Evolutionary conservation across 768 basidiomycete genomes (phyloP).

Genomic region (Russula emetica): DNA sequence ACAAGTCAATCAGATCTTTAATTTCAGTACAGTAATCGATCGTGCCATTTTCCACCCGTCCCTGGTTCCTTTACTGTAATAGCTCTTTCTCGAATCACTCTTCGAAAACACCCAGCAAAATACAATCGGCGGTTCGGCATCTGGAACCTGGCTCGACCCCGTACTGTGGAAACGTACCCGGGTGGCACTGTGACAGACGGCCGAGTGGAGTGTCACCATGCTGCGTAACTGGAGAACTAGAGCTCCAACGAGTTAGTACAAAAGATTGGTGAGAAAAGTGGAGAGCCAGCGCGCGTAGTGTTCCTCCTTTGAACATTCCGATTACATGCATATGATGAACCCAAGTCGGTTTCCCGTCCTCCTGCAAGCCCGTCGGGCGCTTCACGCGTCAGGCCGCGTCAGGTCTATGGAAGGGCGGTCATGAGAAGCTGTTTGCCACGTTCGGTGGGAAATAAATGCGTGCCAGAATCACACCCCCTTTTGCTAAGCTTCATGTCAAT

Average conservation of each 20-base stretch:
- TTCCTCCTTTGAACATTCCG: conserved; percentile 1
- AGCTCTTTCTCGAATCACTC: not conserved
- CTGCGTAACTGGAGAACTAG: not conserved
- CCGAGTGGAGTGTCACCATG: not conserved
- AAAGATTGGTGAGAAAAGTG: not conserved
- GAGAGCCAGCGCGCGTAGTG: not conserved
- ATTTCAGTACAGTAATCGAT: conserved; percentile 7
- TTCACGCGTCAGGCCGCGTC: not conserved
- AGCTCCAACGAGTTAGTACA: not conserved
- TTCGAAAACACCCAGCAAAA: not conserved
- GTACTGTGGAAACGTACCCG: not conserved
- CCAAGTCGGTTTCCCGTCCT: not conserved
- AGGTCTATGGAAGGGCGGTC: not conserved
- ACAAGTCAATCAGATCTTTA: conserved; percentile 8
- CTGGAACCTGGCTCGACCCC: conserved; percentile 7
- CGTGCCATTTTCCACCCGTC: not conserved
- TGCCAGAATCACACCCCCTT: not conserved
- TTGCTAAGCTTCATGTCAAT: conserved; percentile 11
- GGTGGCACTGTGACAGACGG: conserved; percentile 1
- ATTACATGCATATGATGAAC: conserved; percentile 2
- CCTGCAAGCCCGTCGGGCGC: not conserved
- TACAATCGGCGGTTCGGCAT: not conserved
- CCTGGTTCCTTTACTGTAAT: conserved; percentile 12
- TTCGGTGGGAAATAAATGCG: not conserved
- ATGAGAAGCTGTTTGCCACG: not conserved